A percentile compares a stretch with the other conserved stretches of the same genome.
phyloP scores from a whole-genome alignment of 106 monocot genomes.

The Agapanthus africanus region DNA sequence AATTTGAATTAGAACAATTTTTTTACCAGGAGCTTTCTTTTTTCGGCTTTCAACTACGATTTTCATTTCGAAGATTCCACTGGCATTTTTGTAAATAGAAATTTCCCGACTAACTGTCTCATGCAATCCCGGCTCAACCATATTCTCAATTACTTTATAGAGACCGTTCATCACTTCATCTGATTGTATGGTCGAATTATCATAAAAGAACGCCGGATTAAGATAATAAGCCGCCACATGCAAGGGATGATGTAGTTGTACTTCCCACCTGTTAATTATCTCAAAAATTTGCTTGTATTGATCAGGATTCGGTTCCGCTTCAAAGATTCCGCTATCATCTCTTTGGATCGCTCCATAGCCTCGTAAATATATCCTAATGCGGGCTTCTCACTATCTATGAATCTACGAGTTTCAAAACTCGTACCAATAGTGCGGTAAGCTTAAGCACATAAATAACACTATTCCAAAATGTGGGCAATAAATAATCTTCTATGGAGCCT shows the following conservation, averaged over 20 bases:
- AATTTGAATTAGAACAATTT: not conserved
- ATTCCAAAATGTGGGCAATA: too few species aligned
- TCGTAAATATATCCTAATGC: conserved; percentile 2
- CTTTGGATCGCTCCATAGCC: not conserved
- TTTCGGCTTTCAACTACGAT: not conserved
- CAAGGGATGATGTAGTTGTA: conserved; percentile 2
- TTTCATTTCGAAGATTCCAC: not conserved
- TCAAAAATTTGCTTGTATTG: not conserved
- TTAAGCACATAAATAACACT: too few species aligned
- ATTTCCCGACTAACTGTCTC: too few species aligned
- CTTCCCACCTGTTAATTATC: not conserved
- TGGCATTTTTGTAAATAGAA: too few species aligned
- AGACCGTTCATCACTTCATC: not conserved
- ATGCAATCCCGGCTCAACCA: not conserved
- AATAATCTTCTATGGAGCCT: too few species aligned
- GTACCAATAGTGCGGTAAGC: not conserved
- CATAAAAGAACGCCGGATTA: not conserved
- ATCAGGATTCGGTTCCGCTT: not conserved
- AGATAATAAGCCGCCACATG: not conserved
- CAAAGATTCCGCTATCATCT: not conserved
- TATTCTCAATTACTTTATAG: not conserved
- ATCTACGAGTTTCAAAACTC: not conserved
- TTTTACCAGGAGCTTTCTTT: not conserved
- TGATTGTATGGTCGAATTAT: not conserved
- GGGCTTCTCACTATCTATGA: not conserved